Conservation (phyloP, 768 basidiomycete genomes). For the Saitozyma sp. region DNA sequence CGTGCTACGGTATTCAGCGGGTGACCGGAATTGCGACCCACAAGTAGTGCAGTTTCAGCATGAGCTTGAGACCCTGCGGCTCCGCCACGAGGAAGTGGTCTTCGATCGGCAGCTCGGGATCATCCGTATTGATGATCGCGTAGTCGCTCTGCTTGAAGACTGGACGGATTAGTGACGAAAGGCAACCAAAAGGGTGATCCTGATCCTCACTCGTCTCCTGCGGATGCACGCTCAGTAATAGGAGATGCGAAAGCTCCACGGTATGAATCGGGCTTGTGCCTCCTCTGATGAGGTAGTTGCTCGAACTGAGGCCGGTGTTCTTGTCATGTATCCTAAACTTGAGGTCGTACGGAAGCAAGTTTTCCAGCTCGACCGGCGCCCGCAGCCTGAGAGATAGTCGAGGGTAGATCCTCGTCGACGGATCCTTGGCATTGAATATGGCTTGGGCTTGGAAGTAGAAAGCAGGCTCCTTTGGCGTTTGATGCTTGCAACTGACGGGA, state of each 20-base stretch:
- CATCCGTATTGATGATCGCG: slow-evolving; percentile 93
- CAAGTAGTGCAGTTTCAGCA: slow-evolving; percentile 86
- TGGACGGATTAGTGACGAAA: slow-evolving; percentile 48
- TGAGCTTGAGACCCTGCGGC: slow-evolving; percentile 69
- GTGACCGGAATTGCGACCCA: slow-evolving; percentile 54
- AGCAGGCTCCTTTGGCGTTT: slow-evolving; percentile 74
- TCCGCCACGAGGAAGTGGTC: slow-evolving; percentile 71
- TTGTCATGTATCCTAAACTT: slow-evolving; percentile 98
- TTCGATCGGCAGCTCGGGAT: slow-evolving; percentile 85
- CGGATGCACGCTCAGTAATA: slow-evolving; percentile 79
- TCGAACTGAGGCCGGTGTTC: slow-evolving; percentile 89
- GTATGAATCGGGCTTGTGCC: slow-evolving; percentile 96
- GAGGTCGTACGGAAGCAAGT: slow-evolving; percentile 87
- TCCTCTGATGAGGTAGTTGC: slow-evolving; percentile 86
- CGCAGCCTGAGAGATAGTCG: slow-evolving; percentile 80
- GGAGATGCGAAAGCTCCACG: slow-evolving; percentile 83
- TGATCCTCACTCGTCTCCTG: slow-evolving; percentile 86
- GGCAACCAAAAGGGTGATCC: too few species aligned
- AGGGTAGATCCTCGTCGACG: slow-evolving; percentile 68
- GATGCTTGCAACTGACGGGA: slow-evolving; percentile 80
- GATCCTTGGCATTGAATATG: slow-evolving; percentile 67
- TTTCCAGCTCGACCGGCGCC: slow-evolving; percentile 93
- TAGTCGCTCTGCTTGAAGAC: slow-evolving; percentile 94
- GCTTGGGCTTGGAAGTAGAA: slow-evolving; percentile 95
- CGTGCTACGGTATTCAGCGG: slow-evolving; percentile 29